These are phyloP conservation scores for Umbilicus rupestris DNA, from an alignment of 164 flowering plant genomes.

Conservation along the genomic window DNA sequence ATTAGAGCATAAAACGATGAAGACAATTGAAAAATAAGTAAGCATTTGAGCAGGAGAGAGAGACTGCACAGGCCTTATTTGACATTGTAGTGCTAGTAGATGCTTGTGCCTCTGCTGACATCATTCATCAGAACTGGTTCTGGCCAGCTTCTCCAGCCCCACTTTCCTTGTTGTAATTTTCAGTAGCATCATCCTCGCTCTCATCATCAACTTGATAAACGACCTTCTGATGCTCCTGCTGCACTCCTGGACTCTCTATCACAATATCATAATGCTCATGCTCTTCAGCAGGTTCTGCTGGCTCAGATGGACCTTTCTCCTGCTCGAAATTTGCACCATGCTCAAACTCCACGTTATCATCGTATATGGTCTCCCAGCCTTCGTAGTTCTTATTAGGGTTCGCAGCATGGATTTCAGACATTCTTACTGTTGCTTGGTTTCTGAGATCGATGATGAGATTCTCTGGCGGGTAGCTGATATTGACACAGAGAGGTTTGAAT, in stretches of 20 bases:
- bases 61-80: too few species aligned
- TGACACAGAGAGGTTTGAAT: background rate
- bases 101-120: too few species aligned
- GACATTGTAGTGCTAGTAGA: too few species aligned
- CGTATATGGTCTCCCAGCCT: slow-evolving; percentile 1
- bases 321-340: background rate
- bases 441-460: background rate
- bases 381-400: background rate
- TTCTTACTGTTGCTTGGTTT: background rate
- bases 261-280: background rate
- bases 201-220: background rate
- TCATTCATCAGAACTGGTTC: background rate
- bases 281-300: background rate
- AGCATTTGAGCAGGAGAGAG: too few species aligned
- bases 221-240: background rate
- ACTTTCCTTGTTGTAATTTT: background rate
- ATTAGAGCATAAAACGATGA: too few species aligned
- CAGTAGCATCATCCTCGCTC: background rate
- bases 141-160: background rate
- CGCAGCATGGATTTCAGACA: background rate
- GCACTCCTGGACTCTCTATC: slow-evolving; percentile 6
- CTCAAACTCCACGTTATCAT: background rate
- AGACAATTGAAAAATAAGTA: too few species aligned
- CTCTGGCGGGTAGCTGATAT: background rate
- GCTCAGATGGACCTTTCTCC: background rate